Conservation (phyloP, 2,329 filamentous ascomycete genomes). For the Paecilomyces sp. region DNA sequence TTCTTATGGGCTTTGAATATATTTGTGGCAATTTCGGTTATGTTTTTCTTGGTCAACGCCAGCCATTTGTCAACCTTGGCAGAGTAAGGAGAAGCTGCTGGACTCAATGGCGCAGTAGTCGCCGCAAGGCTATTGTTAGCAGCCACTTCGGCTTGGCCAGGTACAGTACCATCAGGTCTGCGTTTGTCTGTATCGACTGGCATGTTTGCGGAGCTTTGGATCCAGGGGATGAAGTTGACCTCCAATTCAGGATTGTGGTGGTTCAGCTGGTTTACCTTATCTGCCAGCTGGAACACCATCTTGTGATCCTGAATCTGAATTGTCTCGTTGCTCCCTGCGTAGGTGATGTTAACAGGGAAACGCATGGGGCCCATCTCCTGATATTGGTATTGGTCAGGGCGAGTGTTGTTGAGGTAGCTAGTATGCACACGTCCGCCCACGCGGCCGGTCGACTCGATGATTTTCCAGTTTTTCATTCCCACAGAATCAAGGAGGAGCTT, state of each 20-base stretch:
- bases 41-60: constrained; percentile 6
- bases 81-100: not conserved
- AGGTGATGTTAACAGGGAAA: constrained; percentile 34
- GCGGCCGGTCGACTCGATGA: constrained; percentile 35
- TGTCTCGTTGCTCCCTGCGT: constrained; percentile 35
- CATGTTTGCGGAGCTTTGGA: constrained; percentile 43
- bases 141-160: constrained; percentile 43
- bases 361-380: constrained; percentile 42
- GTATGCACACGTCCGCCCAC: constrained; percentile 40
- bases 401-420: constrained; percentile 34
- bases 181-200: constrained; percentile 45
- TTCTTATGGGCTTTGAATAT: constrained; percentile 48
- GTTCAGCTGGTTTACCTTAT: constrained; percentile 36
- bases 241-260: constrained; percentile 23
- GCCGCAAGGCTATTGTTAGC: constrained; percentile 24
- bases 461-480: constrained; percentile 40
- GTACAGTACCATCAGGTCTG: constrained; percentile 46
- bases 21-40: constrained; percentile 23
- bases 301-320: constrained; percentile 36
- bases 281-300: constrained; percentile 38
- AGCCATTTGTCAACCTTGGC: not conserved
- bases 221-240: constrained; percentile 38
- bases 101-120: not conserved
- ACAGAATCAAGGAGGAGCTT: constrained; percentile 37
- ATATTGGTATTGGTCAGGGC: constrained; percentile 28